Conservation (phyloP, 2,329 filamentous ascomycete species). For the Emmonsia crescens region DNA sequence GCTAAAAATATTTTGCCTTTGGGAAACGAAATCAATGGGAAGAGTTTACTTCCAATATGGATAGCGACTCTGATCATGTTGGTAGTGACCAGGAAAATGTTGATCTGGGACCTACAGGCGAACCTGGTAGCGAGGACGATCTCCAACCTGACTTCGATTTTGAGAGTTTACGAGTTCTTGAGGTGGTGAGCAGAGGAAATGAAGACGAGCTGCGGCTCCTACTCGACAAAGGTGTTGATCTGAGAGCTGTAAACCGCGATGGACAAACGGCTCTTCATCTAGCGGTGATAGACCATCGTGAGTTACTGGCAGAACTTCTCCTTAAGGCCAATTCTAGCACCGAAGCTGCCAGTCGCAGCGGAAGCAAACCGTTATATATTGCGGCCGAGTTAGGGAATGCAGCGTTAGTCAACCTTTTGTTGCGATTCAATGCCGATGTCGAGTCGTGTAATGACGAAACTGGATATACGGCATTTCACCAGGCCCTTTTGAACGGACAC, state of each 20-base stretch:
- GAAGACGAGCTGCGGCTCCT: neutral
- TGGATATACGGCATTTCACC: conserved; percentile 1
- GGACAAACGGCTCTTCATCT: conserved; percentile 4
- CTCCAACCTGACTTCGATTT: neutral
- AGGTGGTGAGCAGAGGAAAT: neutral
- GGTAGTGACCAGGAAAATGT: neutral
- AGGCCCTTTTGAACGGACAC: neutral
- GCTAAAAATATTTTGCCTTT: neutral
- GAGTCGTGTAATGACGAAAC: conserved; percentile 1
- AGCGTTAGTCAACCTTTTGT: neutral
- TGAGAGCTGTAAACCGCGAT: neutral
- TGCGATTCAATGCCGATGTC: conserved; percentile 2
- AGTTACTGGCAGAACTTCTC: neutral
- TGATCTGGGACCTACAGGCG: neutral
- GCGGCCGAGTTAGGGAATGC: neutral
- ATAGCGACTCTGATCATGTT: neutral
- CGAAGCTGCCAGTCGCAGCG: neutral
- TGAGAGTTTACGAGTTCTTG: neutral
- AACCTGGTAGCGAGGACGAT: neutral
- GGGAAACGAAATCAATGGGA: neutral
- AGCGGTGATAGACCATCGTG: neutral
- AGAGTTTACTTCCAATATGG: neutral
- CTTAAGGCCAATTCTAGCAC: neutral
- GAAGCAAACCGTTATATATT: conserved; percentile 1
- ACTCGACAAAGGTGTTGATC: neutral